phyloP scores from a whole-genome alignment of 2,329 filamentous ascomycete genomes.

The Sporothrix inflata region DNA sequence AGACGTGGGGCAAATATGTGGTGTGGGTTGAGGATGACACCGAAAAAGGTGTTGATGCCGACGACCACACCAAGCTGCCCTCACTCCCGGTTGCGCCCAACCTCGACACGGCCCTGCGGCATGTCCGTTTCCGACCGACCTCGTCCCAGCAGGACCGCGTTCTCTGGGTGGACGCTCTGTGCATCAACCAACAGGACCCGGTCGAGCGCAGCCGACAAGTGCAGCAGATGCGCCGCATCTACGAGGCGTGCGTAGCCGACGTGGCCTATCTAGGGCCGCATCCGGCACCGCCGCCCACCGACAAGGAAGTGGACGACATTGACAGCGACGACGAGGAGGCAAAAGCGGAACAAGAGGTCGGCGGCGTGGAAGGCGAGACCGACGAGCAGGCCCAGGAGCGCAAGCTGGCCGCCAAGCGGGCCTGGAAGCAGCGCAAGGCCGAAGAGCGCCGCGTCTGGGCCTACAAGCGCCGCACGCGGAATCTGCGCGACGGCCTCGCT shows the following conservation, averaged over 20 bases:
- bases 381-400: not conserved
- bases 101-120: slow-evolving; percentile 29
- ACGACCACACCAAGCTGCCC: not conserved
- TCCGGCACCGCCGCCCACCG: slow-evolving; percentile 8
- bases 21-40: slow-evolving; percentile 24
- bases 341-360: slow-evolving; percentile 24
- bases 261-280: slow-evolving; percentile 29
- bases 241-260: slow-evolving; percentile 23
- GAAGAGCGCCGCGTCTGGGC: not conserved
- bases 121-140: slow-evolving; percentile 22
- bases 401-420: not conserved
- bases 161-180: slow-evolving; percentile 35
- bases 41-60: not conserved
- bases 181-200: slow-evolving; percentile 33
- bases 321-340: slow-evolving; percentile 26
- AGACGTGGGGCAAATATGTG: not conserved
- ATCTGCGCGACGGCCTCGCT: slow-evolving; percentile 11
- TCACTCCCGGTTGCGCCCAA: slow-evolving; percentile 26
- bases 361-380: not conserved
- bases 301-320: not conserved
- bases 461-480: not conserved
- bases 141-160: not conserved
- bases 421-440: not conserved
- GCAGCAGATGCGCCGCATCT: slow-evolving; percentile 31
- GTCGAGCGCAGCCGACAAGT: slow-evolving; percentile 31